Evolutionary conservation across 306 rosid species (phyloP), one percentile per base, ranked within the genome.

Genomic region (Acacia acuminata): DNA sequence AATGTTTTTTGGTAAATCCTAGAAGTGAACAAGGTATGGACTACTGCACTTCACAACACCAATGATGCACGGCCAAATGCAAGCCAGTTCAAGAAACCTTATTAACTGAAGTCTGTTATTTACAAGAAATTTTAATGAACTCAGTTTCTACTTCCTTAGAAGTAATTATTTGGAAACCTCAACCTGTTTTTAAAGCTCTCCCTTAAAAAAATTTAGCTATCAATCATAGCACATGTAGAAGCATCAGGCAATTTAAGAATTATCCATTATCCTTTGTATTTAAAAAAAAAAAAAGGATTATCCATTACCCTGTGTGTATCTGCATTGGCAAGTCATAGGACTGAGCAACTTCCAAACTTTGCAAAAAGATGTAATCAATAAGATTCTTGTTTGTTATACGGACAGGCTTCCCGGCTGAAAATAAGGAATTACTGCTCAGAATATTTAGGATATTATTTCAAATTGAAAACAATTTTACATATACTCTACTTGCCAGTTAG

Each of bases 261-360:
- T 40, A 69, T 72, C 22, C 70, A 36, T 86, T 91, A 93, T 97
- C 98, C 96, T 45, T 12, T 48, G 14, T 3, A 48, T 16, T 16
- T 1, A 12, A 45, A 45, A 38, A 38, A 5, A 5, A 36, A 36
- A 38, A 38, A 3, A 53, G 30, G 72, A 68, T 17, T 40, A n/a
- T n/a, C n/a, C 66, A 36, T 86, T 92, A 93, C 98, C 98, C 98
- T 50, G 98, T 86, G 89, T 95, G 98, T 86, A 95, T 92, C 90
- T 95, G 99, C 90, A 95, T 83, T 63, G 98, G 98, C 90, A 92
- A 76, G 91, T 95, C 94, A 91, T 86, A 89, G 66, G 83, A 80
- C 66, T 83, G 88, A 85, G 96, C 97, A 78, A 93, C 84, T 83
- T 92, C 97, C 93, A 95, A 85, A 84, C 93, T 92, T 72, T 25